Evolutionary conservation across 2,329 filamentous ascomycete species (phyloP), one percentile per base, ranked within the genome.

Genomic region (Sporothrix brasiliensis): DNA sequence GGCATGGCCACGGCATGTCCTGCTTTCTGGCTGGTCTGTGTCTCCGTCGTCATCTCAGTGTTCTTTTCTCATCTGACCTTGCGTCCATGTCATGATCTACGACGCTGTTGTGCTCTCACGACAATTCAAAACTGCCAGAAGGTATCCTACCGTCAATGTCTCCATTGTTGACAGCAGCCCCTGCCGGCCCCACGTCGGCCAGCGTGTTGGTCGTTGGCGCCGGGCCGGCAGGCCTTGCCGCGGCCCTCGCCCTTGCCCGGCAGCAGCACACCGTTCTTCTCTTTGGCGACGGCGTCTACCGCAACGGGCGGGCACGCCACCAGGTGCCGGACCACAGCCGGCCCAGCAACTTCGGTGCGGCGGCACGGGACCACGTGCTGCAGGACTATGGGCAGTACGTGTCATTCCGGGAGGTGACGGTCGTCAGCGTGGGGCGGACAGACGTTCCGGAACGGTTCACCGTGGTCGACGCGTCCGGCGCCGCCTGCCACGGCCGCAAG

Each of bases 231-330:
- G 67, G 67, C 24, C 34, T 69, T 16, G 54, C 67, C n/a, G 66
- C 66, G 27, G 66, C 66, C n/a, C 30, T 68, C 13, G 16, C 50
- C 4, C 81, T 87, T 34, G 83, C 83, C 3, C 83, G 86, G 27
- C 84, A 86, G 54, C 79, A 81, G 27, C 80, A 83, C 71, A 82
- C 77, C 2, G 80, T 83, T 0, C 75, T 86, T 13, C 76, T 88
- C 50, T 81, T 87, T 69, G 85, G 86, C 77, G 84, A 81, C 4
- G 79, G 80, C 16, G 76, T 80, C 1, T 88, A 86, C 74, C 83
- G 85, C 73, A 87, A 87, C 75, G 80, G 75, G 2, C 77, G 78
- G 2, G 80, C 83, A 0, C 76, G 80, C 10, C 79, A 84, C 4
- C 76, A 78, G 0, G 78, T 77, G 1, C 81, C 79, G 67, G 82